Base-by-base conservation (phyloP, 805 yeast genomes). In the Lipomyces sp. region DNA sequence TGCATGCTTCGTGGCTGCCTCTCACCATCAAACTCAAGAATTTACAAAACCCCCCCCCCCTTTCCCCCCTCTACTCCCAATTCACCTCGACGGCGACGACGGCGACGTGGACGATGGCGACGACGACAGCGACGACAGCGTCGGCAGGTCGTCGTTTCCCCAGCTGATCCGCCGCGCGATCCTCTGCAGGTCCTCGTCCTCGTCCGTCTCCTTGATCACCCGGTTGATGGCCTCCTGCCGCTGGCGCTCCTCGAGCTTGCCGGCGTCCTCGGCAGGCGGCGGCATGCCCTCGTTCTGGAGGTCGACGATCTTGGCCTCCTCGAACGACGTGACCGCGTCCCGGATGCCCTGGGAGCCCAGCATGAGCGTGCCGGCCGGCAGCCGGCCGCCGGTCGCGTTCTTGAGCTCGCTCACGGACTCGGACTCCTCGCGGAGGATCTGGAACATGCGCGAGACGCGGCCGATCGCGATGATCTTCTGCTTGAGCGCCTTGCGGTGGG, bases 381-480 rank as follows among this genome's bases (percentile, higher is more conserved):
- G 72, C n/a, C 93, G 91, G 42, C 88, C 82, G 55, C 84, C 76
- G 57, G 80, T 74, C 10, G 34, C 54, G 16, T 76, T 74, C 70
- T 88, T 87, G 62, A 91, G 74, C 63, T 84, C 87, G 44, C 83
- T 82, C 43, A 91, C 93, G 59, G 81, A 81, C 67, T 87, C 97
- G 41, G 90, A 78, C 63, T 91, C 96, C 65, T 87, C 89, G 59
- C 97, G 78, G 61, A 91, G 74, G 6, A 90, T 84, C 56, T 82
- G 84, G 70, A 85, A 90, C 95, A 91, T 87, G 50, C 96, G 78
- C 22, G 96, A 84, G 59, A 91, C 87, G 59, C 95, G 80, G n/a
- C 98, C 98, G 68, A 91, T 93, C 13, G 98, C 98, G 62, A 91
- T 70, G 45, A 93, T 86, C 74, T 91, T 91, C 69, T 86, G 89